Evolutionary conservation across 2,329 filamentous ascomycete genomes (phyloP), one percentile per base, ranked within the genome.

Genomic region (Pseudocercospora pini-densiflorae): DNA sequence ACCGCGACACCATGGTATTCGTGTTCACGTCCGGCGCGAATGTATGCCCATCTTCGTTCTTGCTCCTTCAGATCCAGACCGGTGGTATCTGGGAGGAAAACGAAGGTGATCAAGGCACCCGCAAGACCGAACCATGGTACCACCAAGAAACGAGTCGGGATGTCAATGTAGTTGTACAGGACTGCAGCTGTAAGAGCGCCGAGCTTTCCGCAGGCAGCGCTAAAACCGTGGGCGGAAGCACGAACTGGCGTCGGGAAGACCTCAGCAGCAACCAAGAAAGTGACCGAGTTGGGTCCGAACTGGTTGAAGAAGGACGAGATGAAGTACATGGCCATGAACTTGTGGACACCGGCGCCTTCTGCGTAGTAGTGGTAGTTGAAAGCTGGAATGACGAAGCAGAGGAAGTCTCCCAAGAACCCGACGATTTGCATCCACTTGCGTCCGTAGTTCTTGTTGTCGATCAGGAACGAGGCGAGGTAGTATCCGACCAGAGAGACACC

Each of bases 281-380:
- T 97, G 75, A 97, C 93, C 55, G 89, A 90, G 86, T 98, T 98
- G 80, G 94, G 94, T 12, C 94, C 94, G 76, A 98, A 98, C 79
- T 98, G 94, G 86, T 97, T 97, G 89, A 98, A 98, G 85, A 98
- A 98, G 24, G 92, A 97, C 7, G 93, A 97, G 73, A 98, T 80
- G 83, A 97, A 97, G 86, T 97, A 97, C 93, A 98, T 97, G 77
- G 94, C 89, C 84, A 97, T 94, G 89, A 98, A 98, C n/a, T 86
- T 84, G 76, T 92, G 89, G 78, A 97, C 90, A 74, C 92, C 88
- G 5, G 84, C 83, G 0, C 85, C 82, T 59, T 84, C 84, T 21
- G 87, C 93, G 84, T 93, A 97, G 87, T 95, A 93, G 0, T 92
- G 79, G 83, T 90, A 97, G 77, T 92, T 85, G 86, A 97, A 97